Percentiles rank a stretch among this genome's conserved stretches.
phyloP scores from a whole-genome alignment of 2,329 filamentous ascomycete species.

The Trichoderma hamatum region DNA sequence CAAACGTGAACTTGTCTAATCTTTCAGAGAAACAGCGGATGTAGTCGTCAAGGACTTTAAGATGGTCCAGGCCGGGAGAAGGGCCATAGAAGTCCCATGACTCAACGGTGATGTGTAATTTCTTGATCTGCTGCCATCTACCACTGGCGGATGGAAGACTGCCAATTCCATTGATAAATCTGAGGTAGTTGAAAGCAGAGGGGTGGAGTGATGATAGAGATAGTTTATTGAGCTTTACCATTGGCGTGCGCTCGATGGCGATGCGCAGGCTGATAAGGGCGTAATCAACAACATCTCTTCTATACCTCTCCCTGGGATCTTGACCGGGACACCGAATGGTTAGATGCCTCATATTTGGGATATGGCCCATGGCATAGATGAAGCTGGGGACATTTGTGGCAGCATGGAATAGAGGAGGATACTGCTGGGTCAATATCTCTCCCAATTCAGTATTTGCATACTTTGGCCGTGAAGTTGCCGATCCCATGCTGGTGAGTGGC shows the following conservation, averaged over 20 bases:
- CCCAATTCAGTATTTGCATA: slow-evolving; percentile 80
- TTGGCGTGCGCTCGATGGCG: slow-evolving; percentile 72
- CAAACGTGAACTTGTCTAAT: slow-evolving; percentile 73
- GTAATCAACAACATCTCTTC: slow-evolving; percentile 81
- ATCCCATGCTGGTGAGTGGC: slow-evolving; percentile 69
- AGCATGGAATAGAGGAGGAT: slow-evolving; percentile 85
- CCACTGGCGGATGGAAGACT: slow-evolving; percentile 70
- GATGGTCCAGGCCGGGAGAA: slow-evolving; percentile 67
- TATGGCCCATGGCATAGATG: slow-evolving; percentile 69
- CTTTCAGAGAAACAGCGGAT: slow-evolving; percentile 68
- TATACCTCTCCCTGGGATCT: slow-evolving; percentile 67
- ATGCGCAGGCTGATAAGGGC: slow-evolving; percentile 85
- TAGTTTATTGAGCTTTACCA: slow-evolving; percentile 68
- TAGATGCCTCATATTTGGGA: slow-evolving; percentile 73
- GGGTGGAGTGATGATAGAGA: slow-evolving; percentile 76
- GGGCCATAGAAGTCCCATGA: slow-evolving; percentile 65
- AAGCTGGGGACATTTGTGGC: slow-evolving; percentile 87
- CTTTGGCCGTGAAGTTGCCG: slow-evolving; percentile 65
- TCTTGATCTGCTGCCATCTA: slow-evolving; percentile 77
- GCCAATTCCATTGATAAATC: slow-evolving; percentile 74
- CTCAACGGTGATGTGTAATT: slow-evolving; percentile 73
- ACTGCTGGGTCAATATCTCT: slow-evolving; percentile 81
- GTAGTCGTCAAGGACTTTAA: slow-evolving; percentile 81
- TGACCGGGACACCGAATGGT: slow-evolving; percentile 77
- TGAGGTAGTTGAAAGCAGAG: slow-evolving; percentile 74